Percentiles rank a stretch among this genome's conserved stretches.
Evolutionary conservation across 78 protist genomes (phyloP).

Genomic region (Pelomyxa schiedti): DNA sequence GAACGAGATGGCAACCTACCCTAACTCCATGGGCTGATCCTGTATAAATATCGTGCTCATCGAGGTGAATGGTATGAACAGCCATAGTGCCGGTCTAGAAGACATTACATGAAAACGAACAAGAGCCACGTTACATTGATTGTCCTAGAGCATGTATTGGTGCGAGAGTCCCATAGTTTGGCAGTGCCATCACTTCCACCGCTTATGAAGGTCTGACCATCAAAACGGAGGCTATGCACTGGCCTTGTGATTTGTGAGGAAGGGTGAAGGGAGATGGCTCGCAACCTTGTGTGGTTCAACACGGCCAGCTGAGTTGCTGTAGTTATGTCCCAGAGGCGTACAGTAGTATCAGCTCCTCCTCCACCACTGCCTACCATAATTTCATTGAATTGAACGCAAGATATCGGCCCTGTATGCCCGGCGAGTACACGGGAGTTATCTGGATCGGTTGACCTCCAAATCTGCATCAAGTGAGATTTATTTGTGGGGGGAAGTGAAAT

Average conservation of each 20-base stretch:
- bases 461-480: no score
- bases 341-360: neutral
- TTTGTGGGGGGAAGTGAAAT: no score
- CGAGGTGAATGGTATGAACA: no score
- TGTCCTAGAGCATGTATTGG: no score
- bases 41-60: no score
- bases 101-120: no score
- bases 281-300: no score
- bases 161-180: neutral
- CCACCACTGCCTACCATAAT: neutral
- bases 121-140: no score
- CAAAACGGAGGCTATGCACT: neutral
- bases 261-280: neutral
- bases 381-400: neutral
- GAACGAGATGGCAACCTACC: no score
- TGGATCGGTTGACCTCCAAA: neutral
- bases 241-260: no score
- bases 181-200: neutral
- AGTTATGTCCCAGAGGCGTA: neutral
- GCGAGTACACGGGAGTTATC: neutral
- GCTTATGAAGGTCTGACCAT: neutral
- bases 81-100: no score
- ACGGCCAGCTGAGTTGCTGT: neutral
- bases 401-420: neutral
- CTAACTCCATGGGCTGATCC: no score